Percentiles rank a stretch among this genome's conserved stretches.
phyloP scores from a whole-genome alignment of 768 basidiomycete genomes.

The Saitozyma podzolica region DNA sequence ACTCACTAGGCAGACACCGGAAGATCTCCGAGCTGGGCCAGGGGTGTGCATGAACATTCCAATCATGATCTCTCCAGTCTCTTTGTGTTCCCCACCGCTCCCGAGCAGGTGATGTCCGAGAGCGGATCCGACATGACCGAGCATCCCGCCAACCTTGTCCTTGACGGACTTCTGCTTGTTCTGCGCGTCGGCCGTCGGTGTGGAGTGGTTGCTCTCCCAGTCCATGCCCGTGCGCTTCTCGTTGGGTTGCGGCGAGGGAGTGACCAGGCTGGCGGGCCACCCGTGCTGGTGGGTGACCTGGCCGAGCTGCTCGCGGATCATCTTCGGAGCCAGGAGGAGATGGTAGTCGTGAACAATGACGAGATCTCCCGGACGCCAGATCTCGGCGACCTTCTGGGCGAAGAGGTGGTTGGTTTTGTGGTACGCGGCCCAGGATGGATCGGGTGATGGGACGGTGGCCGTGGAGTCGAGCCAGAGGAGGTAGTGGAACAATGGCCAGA shows the following conservation, averaged over 20 bases:
- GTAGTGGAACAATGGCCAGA: constrained; percentile 99
- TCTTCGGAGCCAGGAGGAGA: constrained; percentile 81
- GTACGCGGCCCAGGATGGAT: constrained; percentile 71
- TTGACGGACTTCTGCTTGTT: constrained; percentile 11
- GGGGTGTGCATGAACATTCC: constrained; percentile 97
- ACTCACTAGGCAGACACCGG: constrained; percentile 82
- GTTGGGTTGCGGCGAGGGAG: constrained; percentile 29
- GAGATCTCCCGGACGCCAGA: constrained; percentile 86
- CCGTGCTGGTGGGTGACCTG: constrained; percentile 27
- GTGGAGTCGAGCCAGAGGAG: constrained; percentile 92
- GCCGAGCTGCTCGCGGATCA: constrained; percentile 68
- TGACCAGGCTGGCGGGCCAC: constrained; percentile 23
- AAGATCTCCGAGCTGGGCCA: constrained; percentile 98
- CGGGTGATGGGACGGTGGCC: constrained; percentile 80
- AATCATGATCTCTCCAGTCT: constrained; percentile 63
- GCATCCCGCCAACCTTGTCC: constrained; percentile 26
- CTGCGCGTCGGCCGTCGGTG: constrained; percentile 8
- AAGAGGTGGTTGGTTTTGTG: constrained; percentile 80
- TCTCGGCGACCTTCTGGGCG: constrained; percentile 72
- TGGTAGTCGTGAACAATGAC: constrained; percentile 87
- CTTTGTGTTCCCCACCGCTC: constrained; percentile 16
- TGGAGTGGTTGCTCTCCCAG: constrained; percentile 28
- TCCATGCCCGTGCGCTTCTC: constrained; percentile 36
- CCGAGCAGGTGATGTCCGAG: constrained; percentile 31
- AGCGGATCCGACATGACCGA: constrained; percentile 40